Percentiles rank a stretch among this genome's conserved stretches.
Conservation (phyloP, 192 early-diverging fungal genomes). For the Kickxella alabastrina region DNA sequence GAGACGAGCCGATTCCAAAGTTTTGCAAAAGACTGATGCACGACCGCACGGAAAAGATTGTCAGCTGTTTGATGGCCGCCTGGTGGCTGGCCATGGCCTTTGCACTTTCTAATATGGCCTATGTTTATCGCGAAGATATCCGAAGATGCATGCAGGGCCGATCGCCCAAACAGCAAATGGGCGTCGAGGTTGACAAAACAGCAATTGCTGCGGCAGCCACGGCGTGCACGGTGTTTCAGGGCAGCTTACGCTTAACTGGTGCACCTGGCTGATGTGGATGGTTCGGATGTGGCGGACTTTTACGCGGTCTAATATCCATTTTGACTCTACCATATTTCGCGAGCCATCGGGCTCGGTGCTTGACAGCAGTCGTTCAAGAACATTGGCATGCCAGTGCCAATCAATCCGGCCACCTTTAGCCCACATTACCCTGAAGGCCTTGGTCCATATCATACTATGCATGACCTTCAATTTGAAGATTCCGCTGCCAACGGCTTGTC, state of each 20-base stretch:
- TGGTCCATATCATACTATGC: neutral
- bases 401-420: constrained; percentile 32
- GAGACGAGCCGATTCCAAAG: neutral
- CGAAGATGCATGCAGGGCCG: constrained; percentile 11
- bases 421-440: constrained; percentile 9
- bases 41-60: constrained; percentile 15
- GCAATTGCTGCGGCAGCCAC: constrained; percentile 4
- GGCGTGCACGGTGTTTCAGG: constrained; percentile 34
- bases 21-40: constrained; percentile 21
- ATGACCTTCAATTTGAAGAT: neutral
- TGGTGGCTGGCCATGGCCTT: constrained; percentile 46
- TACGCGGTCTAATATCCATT: constrained; percentile 28
- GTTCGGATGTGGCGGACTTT: constrained; percentile 34
- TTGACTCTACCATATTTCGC: constrained; percentile 42
- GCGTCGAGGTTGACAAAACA: neutral
- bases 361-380: constrained; percentile 8
- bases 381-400: neutral
- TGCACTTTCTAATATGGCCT: constrained; percentile 33
- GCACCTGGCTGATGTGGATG: constrained; percentile 31
- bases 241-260: constrained; percentile 42
- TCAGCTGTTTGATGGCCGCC: constrained; percentile 27
- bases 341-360: constrained; percentile 13
- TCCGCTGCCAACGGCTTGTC: neutral
- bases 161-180: neutral
- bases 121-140: constrained; percentile 43